Base-by-base conservation (phyloP, 257 asterid genomes). In the Buddleja alternifolia region DNA sequence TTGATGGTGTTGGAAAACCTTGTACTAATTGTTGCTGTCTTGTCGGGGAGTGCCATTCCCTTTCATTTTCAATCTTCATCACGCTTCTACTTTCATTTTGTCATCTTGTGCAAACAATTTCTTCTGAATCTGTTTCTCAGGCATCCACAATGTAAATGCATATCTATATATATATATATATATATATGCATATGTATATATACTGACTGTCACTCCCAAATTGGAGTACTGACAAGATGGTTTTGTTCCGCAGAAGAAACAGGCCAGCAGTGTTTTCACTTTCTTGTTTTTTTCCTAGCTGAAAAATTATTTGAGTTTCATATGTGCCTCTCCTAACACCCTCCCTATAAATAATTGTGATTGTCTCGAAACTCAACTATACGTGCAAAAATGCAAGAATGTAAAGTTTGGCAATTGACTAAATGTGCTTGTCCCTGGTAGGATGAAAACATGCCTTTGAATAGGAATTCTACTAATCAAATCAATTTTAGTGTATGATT, bases 21-120 rank as follows among this genome's bases (percentile, higher is more conserved):
- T 88, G 85, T 80, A 65, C 78, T 73, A 57, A 72, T 70, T 79
- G 84, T 81, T 76, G 90, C 73, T 75, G 78, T 67, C 70, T 76
- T 88, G 95, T 91, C 96, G 96, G 86, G 68, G 32, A 76, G 69
- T 65, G 67, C 48, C 63, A 34, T 60, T 29, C 59, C 77, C 95
- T 83, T 81, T 84, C 86, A 58, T 79, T 84, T 82, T 83, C 92
- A 79, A 76, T 72, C 76, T 78, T 76, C 76, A 40, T 79, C 94
- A 90, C 84, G 89, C 88, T 83, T 69, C 37, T 57, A 63, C 61
- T 69, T 72, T 40, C 60, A 32, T 36, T 75, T 81, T 83, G 86
- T 78, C 90, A 70, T 77, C 82, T 78, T 75, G 56, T 74, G 76
- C 29, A n/a, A 64, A 56, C 67, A 66, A 16, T 64, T 72, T 40